These are phyloP conservation scores for Populus nigra DNA, from an alignment of 345 rosid species.

Conservation along the genomic window DNA sequence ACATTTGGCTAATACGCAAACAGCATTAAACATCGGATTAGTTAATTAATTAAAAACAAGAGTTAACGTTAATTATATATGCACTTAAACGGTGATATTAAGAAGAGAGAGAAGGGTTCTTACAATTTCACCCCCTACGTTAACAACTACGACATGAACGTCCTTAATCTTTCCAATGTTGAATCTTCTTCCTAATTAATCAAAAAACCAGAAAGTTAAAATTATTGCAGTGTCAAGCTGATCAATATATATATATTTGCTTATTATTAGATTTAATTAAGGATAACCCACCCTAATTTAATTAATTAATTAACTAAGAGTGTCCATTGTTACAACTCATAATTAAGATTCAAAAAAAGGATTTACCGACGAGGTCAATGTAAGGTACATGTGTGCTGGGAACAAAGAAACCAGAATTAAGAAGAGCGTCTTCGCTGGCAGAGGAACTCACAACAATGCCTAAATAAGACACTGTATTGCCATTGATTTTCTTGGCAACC, in stretches of 20 bases:
- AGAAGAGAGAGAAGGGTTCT: neutral
- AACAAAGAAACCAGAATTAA: slow-evolving; percentile 26
- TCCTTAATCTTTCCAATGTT: slow-evolving; percentile 30
- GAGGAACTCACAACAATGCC: slow-evolving; percentile 37
- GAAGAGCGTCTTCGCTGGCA: slow-evolving; percentile 30
- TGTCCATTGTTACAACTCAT: too few species aligned
- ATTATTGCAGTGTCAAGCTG: too few species aligned
- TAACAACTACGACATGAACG: slow-evolving; percentile 30
- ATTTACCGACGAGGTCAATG: slow-evolving; percentile 28
- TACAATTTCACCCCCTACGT: slow-evolving; percentile 38
- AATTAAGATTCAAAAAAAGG: too few species aligned
- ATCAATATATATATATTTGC: too few species aligned
- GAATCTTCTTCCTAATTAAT: slow-evolving; percentile 36
- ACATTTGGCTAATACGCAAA: slow-evolving; percentile 16
- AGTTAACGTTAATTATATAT: too few species aligned
- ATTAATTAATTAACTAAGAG: too few species aligned
- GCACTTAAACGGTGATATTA: too few species aligned
- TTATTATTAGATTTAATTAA: too few species aligned
- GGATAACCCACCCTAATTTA: too few species aligned
- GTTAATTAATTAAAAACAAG: too few species aligned
- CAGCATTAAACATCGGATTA: neutral
- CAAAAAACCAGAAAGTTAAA: neutral
- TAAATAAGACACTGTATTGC: slow-evolving; percentile 27
- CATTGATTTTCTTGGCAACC: slow-evolving; percentile 17
- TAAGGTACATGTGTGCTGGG: slow-evolving; percentile 12